phyloP scores from a whole-genome alignment of 805 yeast species.

The Candida ipomoeae region DNA sequence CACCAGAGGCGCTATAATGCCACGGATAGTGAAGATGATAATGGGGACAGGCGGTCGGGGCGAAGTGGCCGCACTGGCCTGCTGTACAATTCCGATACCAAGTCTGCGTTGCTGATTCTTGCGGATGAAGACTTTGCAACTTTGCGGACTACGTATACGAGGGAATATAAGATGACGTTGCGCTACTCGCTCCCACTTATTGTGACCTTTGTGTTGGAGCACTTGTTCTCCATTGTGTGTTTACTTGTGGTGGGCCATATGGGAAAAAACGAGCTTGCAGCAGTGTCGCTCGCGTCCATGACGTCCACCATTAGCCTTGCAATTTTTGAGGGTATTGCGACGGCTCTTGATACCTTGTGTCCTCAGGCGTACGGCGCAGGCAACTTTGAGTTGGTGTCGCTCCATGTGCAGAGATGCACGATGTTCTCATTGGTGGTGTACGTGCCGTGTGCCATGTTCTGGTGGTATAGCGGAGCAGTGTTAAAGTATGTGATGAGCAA shows the following conservation, averaged over 20 bases:
- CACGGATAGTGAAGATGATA: constrained; percentile 14
- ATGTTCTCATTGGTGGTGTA: constrained; percentile 30
- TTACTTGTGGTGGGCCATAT: constrained; percentile 43
- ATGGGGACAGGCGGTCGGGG: constrained; percentile 2
- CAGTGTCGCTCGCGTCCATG: constrained; percentile 44
- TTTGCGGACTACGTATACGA: constrained; percentile 23
- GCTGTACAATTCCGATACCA: constrained; percentile 4
- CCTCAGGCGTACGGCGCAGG: constrained; percentile 46
- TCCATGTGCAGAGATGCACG: constrained; percentile 37
- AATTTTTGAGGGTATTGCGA: constrained; percentile 44
- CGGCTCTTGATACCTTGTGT: constrained; percentile 42
- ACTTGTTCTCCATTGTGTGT: constrained; percentile 40
- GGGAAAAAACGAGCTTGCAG: constrained; percentile 43
- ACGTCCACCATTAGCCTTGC: constrained; percentile 43
- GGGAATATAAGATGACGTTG: constrained; percentile 27
- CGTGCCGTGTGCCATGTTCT: constrained; percentile 36
- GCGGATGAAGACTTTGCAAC: constrained; percentile 31
- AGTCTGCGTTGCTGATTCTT: constrained; percentile 10
- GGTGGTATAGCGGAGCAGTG: constrained; percentile 36
- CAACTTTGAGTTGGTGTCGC: constrained; percentile 33
- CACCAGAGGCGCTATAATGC: constrained; percentile 36
- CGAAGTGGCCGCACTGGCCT: constrained; percentile 3
- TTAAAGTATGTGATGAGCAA: constrained; percentile 30
- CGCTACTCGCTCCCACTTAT: constrained; percentile 38
- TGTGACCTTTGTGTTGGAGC: constrained; percentile 41